These are phyloP conservation scores for Colletotrichum aenigma DNA, from an alignment of 2,329 filamentous ascomycete species.

Conservation along the genomic window DNA sequence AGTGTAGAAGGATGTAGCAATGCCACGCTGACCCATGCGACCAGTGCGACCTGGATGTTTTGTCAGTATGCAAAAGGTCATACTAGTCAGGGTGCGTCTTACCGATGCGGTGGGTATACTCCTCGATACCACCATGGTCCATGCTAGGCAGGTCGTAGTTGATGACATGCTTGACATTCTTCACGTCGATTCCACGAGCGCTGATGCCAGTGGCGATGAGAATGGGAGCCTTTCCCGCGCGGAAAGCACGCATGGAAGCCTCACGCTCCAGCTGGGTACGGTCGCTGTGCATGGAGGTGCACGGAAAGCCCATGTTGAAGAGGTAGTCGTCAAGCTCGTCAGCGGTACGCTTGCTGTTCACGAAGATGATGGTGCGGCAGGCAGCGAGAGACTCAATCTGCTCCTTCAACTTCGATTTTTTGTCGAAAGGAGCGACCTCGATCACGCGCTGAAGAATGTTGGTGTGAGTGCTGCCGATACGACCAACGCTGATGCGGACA, in stretches of 20 bases:
- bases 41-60: conserved; percentile 76
- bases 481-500: conserved; percentile 84
- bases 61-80: background rate
- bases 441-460: conserved; percentile 85
- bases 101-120: conserved; percentile 96
- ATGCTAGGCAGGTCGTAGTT: conserved; percentile 86
- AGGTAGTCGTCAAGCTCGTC: conserved; percentile 89
- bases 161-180: conserved; percentile 87
- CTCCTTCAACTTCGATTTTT: conserved; percentile 74
- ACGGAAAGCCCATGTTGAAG: conserved; percentile 79
- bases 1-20: conserved; percentile 89
- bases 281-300: conserved; percentile 86
- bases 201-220: conserved; percentile 86
- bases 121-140: conserved; percentile 84
- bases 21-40: conserved; percentile 85
- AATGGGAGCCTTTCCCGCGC: conserved; percentile 74
- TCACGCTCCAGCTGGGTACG: conserved; percentile 92
- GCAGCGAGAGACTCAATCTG: conserved; percentile 74
- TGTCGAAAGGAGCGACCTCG: conserved; percentile 67
- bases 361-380: conserved; percentile 85
- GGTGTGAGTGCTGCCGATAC: conserved; percentile 78
- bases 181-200: conserved; percentile 87
- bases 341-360: conserved; percentile 78
- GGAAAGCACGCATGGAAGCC: conserved; percentile 87
- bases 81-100: conserved; percentile 33